Percentiles rank a stretch among this genome's conserved stretches.
Conservation (phyloP, 2,329 filamentous ascomycete species). For the Shiraia sp. region DNA sequence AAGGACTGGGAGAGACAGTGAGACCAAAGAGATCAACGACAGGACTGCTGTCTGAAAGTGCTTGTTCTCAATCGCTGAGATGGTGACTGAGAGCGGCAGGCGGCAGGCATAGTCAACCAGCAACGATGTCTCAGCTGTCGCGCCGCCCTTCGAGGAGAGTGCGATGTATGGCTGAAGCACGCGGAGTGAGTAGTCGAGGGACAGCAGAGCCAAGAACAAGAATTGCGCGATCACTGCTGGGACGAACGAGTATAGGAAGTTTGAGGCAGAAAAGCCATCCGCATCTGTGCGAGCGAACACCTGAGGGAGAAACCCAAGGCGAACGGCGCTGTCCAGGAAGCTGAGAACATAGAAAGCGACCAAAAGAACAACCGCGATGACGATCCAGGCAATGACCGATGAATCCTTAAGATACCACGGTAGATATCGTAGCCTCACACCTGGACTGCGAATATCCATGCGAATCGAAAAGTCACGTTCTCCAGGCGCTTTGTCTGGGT, state of each 20-base stretch:
- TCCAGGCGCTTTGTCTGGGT: conserved; percentile 11
- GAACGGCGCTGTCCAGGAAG: conserved; percentile 71
- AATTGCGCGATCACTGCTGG: conserved; percentile 69
- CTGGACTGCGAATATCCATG: conserved; percentile 56
- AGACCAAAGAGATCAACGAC: conserved; percentile 63
- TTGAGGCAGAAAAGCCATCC: conserved; percentile 76
- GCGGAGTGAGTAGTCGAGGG: conserved; percentile 67
- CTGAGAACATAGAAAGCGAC: conserved; percentile 70
- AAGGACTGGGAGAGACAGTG: conserved; percentile 67
- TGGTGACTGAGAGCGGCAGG: conserved; percentile 62
- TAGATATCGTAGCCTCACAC: conserved; percentile 67
- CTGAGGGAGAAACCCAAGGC: conserved; percentile 71
- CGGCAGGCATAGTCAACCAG: conserved; percentile 72
- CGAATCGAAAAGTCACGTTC: conserved; percentile 49
- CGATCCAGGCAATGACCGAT: conserved; percentile 67
- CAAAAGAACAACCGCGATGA: conserved; percentile 44
- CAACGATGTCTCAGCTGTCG: conserved; percentile 65
- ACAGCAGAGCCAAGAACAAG: conserved; percentile 68
- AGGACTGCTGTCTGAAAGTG: conserved; percentile 69
- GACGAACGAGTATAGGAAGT: conserved; percentile 83
- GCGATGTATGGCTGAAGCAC: conserved; percentile 71
- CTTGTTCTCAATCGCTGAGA: conserved; percentile 61
- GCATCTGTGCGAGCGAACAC: conserved; percentile 64
- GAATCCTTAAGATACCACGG: conserved; percentile 75
- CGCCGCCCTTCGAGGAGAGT: conserved; percentile 62